Conservation (phyloP, 345 rosid genomes). For the Rhizophora mangle region DNA sequence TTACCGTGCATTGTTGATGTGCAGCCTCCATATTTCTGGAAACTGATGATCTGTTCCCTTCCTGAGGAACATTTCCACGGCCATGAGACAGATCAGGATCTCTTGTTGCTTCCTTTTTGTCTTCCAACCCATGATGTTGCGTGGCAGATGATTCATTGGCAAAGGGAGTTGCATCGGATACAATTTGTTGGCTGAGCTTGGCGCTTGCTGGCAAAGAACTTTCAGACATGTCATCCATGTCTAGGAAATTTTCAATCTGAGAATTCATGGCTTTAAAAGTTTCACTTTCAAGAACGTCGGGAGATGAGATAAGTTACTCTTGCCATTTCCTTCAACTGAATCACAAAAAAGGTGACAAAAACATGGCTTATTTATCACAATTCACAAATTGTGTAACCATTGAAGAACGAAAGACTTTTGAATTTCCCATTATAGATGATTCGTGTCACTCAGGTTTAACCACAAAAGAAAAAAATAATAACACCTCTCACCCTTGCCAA, state of each 20-base stretch:
- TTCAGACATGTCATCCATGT: conserved; percentile 30
- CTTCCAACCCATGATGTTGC: conserved; percentile 27
- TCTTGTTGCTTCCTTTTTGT: conserved; percentile 22
- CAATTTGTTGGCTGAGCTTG: conserved; percentile 22
- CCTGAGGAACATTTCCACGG: conserved; percentile 19
- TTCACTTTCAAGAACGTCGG: conserved; percentile 49
- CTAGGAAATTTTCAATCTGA: conserved; percentile 56
- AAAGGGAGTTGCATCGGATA: conserved; percentile 2
- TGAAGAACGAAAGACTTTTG: background rate
- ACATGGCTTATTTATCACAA: background rate
- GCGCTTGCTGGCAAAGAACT: conserved; percentile 25
- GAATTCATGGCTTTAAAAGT: conserved; percentile 49
- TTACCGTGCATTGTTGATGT: conserved; percentile 31
- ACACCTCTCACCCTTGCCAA: too few species aligned
- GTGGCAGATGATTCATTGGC: conserved; percentile 15
- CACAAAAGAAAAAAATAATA: too few species aligned
- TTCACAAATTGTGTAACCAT: background rate
- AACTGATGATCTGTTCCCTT: conserved; percentile 17
- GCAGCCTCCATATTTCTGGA: conserved; percentile 22
- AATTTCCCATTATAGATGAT: background rate
- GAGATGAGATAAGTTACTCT: conserved; percentile 56
- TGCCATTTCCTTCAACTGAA: conserved; percentile 54
- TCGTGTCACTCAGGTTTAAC: too few species aligned
- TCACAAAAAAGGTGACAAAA: conserved; percentile 18
- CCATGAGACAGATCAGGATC: conserved; percentile 28